Evolutionary conservation across 352 stramenopile genomes (phyloP), one percentile per base, ranked within the genome.

Genomic region (Pythium dissotocum): DNA sequence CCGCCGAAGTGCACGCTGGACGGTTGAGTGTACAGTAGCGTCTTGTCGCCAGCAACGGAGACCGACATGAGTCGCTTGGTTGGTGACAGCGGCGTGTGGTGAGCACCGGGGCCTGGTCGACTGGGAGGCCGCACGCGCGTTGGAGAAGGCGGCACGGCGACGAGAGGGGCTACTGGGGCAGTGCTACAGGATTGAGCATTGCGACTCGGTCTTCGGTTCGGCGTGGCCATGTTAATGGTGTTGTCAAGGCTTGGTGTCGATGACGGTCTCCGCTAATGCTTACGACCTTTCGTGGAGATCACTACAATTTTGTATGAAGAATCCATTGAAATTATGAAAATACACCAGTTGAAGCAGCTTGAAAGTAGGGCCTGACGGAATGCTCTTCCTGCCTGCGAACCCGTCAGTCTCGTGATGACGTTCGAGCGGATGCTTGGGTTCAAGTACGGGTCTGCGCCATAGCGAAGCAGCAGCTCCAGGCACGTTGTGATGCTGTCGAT

Each of bases 1-100:
- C 90, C 88, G 18, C 89, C 85, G 59, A 97, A 97, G 70, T 97
- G 91, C n/a, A 97, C 75, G 60, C 80, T 89, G n/a, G 79, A 54
- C 5, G 82, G 84, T 42, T 81, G 74, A 14, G 81, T 70, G 51
- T 78, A 88, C 16, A 91, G 70, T 21, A 90, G 51, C 55, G 52
- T 53, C n/a, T 53, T 53, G 46, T 32, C 16, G 16, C 46, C 46
- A 14, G 46, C n/a, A 5, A 30, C 7, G n/a, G 46, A 53, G 5
- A 53, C 46, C 16, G 46, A 53, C n/a, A 53, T n/a, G 7, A 53
- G 46, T 4, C 46, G 46, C 46, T 53, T 53, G 46, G n/a, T 53
- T 2, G 46, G 46, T 8, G 46, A 32, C 7, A 30, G 16, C 46
- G 46, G 46, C 1, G n/a, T 10, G 46, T 53, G n/a, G 5, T 5